A percentile compares a stretch with the other conserved stretches of the same genome.
phyloP scores from a whole-genome alignment of 768 basidiomycete species.

The Tricholoma saponaceum region DNA sequence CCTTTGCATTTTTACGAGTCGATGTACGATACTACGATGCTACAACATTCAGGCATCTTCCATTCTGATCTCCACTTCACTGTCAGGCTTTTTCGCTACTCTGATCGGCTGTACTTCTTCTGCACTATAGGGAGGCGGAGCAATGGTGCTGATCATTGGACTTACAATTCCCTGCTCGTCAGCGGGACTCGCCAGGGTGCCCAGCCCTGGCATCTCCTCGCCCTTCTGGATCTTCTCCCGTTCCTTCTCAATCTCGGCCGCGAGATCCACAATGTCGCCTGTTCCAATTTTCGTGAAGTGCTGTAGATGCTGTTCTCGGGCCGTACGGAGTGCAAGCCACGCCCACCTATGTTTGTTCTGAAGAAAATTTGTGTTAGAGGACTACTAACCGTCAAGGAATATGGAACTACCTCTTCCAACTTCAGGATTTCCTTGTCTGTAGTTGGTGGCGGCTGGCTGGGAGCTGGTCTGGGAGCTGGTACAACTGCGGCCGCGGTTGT shows the following conservation, averaged over 20 bases:
- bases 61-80: slow-evolving; percentile 49
- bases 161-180: slow-evolving; percentile 33
- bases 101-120: slow-evolving; percentile 16
- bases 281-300: slow-evolving; percentile 82
- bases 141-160: slow-evolving; percentile 18
- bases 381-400: slow-evolving; percentile 4
- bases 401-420: slow-evolving; percentile 56
- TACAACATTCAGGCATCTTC: slow-evolving; percentile 22
- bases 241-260: slow-evolving; percentile 47
- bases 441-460: slow-evolving; percentile 20
- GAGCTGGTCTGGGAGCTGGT: slow-evolving; percentile 21
- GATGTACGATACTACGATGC: neutral
- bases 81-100: slow-evolving; percentile 22
- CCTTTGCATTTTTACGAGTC: neutral
- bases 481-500: slow-evolving; percentile 24
- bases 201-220: slow-evolving; percentile 28
- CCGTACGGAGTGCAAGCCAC: slow-evolving; percentile 77
- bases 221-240: slow-evolving; percentile 33
- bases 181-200: slow-evolving; percentile 18
- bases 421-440: slow-evolving; percentile 49
- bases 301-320: slow-evolving; percentile 68
- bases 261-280: slow-evolving; percentile 60
- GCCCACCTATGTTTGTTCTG: slow-evolving; percentile 76
- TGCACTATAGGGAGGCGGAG: slow-evolving; percentile 16
- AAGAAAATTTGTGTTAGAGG: slow-evolving; percentile 6